phyloP scores from a whole-genome alignment of 2,329 filamentous ascomycete genomes.

The Sarocladium brachiariae region DNA sequence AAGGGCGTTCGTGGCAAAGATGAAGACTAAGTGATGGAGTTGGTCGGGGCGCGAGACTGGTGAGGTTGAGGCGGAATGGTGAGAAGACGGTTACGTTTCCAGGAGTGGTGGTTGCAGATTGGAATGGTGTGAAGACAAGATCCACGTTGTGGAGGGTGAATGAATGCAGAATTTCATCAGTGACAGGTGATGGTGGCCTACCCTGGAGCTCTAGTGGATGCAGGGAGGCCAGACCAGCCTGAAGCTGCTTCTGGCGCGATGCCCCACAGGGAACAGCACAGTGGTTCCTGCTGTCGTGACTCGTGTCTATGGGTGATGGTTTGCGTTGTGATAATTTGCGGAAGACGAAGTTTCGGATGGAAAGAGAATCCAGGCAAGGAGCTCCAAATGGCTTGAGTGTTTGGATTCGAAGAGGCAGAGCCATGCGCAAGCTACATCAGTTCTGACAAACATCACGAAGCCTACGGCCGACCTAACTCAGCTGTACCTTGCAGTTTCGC shows the following conservation, averaged over 20 bases:
- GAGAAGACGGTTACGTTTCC: background rate
- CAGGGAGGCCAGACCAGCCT: background rate
- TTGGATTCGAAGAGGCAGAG: too few relatives aligned
- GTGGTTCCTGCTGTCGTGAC: too few relatives aligned
- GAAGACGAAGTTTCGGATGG: background rate
- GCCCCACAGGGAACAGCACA: background rate
- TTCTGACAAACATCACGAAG: background rate
- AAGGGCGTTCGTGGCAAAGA: background rate
- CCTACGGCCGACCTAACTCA: background rate
- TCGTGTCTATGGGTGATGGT: background rate
- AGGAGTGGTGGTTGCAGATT: conserved; percentile 9
- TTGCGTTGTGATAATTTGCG: background rate
- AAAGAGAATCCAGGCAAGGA: too few relatives aligned
- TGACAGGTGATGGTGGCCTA: background rate
- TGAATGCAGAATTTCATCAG: conserved; percentile 10
- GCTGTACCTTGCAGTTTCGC: background rate
- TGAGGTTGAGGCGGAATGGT: conserved; percentile 1
- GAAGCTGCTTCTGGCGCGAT: conserved; percentile 6
- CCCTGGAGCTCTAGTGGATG: background rate
- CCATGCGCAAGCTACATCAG: too few relatives aligned
- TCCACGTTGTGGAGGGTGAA: conserved; percentile 2
- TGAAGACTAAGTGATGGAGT: background rate
- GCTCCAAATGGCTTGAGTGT: too few relatives aligned
- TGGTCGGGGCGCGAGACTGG: background rate
- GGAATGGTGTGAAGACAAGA: conserved; percentile 8